Conservation (phyloP, 768 basidiomycete genomes). For the Pleurotus tuoliensis region DNA sequence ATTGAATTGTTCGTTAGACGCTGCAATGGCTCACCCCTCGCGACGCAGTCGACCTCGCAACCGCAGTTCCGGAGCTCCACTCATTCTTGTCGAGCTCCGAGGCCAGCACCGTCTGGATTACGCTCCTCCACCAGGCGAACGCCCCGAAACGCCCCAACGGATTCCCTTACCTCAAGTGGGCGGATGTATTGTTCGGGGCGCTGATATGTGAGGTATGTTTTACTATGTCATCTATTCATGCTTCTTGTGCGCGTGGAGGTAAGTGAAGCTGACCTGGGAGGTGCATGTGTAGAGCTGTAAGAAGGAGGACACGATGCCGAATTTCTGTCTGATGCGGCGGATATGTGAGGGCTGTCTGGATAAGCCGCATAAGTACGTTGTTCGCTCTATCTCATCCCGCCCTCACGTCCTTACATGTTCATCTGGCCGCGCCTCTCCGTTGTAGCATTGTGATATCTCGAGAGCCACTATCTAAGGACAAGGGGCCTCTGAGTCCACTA, state of each 20-base stretch:
- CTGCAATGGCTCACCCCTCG: not conserved
- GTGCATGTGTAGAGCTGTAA: not conserved
- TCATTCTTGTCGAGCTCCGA: not conserved
- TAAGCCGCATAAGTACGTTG: too few relatives aligned
- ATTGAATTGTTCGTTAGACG: not conserved
- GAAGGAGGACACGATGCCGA: not conserved
- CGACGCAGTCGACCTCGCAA: not conserved
- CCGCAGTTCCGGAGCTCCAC: not conserved
- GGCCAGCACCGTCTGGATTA: constrained; percentile 19
- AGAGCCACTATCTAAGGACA: too few relatives aligned
- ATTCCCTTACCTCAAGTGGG: constrained; percentile 22
- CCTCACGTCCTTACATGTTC: too few relatives aligned
- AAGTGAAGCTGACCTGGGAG: too few relatives aligned
- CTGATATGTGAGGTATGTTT: constrained; percentile 15
- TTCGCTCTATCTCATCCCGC: too few relatives aligned
- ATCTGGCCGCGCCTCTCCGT: too few relatives aligned
- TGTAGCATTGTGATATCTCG: too few relatives aligned
- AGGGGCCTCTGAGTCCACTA: not conserved
- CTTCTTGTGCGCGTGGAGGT: too few relatives aligned
- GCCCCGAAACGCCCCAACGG: constrained; percentile 19
- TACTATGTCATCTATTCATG: too few relatives aligned
- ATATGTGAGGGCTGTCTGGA: too few relatives aligned
- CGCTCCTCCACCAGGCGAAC: constrained; percentile 7
- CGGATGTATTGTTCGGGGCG: constrained; percentile 18
- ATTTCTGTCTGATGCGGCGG: too few relatives aligned